Percentiles rank a stretch among this genome's conserved stretches.
phyloP scores from a whole-genome alignment of 2,329 filamentous ascomycete species.

The Phialemoniopsis sp. region DNA sequence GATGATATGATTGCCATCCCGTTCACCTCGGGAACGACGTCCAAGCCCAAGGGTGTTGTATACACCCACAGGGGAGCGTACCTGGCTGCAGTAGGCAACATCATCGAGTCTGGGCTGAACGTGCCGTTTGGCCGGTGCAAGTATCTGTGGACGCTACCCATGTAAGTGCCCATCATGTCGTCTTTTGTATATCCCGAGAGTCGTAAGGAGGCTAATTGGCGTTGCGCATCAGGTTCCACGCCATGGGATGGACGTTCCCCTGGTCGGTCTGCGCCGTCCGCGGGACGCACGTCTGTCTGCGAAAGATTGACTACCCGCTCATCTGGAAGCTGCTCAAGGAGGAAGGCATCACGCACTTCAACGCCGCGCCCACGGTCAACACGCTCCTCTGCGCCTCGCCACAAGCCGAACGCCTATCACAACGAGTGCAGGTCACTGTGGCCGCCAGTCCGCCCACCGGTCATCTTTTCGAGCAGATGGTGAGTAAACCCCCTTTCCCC shows the following conservation, averaged over 20 bases:
- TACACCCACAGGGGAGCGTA: conserved; percentile 88
- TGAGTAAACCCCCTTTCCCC: conserved; percentile 23
- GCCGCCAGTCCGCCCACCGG: conserved; percentile 87
- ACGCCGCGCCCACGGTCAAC: conserved; percentile 93
- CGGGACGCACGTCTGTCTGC: conserved; percentile 90
- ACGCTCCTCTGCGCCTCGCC: conserved; percentile 80
- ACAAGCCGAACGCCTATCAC: conserved; percentile 66
- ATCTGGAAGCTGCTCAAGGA: conserved; percentile 88
- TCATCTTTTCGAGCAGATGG: conserved; percentile 93
- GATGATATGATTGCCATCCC: conserved; percentile 81
- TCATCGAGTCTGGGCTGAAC: conserved; percentile 86
- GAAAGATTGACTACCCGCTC: conserved; percentile 90
- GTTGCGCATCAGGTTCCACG: conserved; percentile 64
- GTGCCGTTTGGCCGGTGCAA: conserved; percentile 55
- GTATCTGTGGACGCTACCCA: conserved; percentile 88
- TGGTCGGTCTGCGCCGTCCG: conserved; percentile 91
- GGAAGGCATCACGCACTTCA: conserved; percentile 89
- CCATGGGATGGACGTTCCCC: conserved; percentile 79
- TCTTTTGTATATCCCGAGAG: no score
- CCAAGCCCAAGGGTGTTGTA: conserved; percentile 85
- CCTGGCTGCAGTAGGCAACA: conserved; percentile 76
- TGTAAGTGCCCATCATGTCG: conserved; percentile 57
- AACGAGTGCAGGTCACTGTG: conserved; percentile 81
- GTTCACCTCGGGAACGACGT: conserved; percentile 92
- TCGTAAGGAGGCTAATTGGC: no score